Percentiles rank a stretch among this genome's conserved stretches.
phyloP scores from a whole-genome alignment of 306 rosid genomes.

The Dalbergia cochinchinensis region DNA sequence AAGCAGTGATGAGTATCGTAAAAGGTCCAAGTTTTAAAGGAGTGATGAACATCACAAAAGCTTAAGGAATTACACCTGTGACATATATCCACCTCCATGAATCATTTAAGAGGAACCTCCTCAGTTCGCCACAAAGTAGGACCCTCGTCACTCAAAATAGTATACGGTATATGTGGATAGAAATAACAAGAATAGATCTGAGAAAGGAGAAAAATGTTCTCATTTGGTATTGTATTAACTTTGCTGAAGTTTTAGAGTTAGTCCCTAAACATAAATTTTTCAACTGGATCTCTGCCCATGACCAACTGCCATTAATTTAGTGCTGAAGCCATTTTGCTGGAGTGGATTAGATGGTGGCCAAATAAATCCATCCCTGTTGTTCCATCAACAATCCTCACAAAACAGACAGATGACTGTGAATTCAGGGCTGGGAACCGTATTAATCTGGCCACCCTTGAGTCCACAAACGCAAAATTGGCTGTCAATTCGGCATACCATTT shows the following conservation, averaged over 20 bases:
- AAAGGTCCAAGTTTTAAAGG: constrained; percentile 6
- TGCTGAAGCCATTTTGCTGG: constrained; percentile 5
- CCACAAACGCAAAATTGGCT: constrained; percentile 8
- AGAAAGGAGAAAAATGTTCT: constrained; percentile 34
- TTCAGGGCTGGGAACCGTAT: background rate
- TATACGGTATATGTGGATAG: no score
- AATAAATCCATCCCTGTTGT: constrained; percentile 3
- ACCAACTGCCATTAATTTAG: constrained; percentile 4
- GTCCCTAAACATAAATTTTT: background rate
- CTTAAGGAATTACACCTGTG: constrained; percentile 3
- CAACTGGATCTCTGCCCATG: background rate
- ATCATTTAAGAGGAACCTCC: no score
- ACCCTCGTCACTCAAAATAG: background rate
- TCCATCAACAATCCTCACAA: background rate
- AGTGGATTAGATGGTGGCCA: constrained; percentile 17
- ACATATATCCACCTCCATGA: no score
- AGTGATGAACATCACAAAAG: constrained; percentile 18
- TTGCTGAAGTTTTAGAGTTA: background rate
- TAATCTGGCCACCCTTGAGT: constrained; percentile 19
- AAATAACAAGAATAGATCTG: constrained; percentile 18
- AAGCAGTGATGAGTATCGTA: constrained; percentile 23
- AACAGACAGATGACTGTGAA: background rate
- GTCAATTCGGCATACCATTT: background rate
- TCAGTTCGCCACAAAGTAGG: no score
- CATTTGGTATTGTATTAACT: constrained; percentile 7